Conservation (phyloP, 164 flowering plant species). For the Stephania japonica region DNA sequence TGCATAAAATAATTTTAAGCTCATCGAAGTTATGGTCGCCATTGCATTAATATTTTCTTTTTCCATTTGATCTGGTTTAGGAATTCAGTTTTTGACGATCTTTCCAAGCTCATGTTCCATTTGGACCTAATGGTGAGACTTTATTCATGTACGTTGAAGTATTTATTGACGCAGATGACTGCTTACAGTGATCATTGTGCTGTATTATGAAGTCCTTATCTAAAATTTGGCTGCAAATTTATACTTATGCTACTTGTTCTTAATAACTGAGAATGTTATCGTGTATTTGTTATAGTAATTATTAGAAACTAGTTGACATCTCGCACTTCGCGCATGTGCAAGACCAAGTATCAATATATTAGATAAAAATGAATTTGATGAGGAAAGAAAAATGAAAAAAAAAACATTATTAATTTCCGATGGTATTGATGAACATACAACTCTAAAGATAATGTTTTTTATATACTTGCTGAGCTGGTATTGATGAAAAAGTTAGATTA, state of each 20-base stretch:
- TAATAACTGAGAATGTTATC: background rate
- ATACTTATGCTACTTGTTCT: background rate
- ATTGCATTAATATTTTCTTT: background rate
- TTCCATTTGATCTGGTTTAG: background rate
- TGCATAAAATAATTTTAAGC: background rate
- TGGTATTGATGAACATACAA: too few species aligned
- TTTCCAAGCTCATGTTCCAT: constrained; percentile 52
- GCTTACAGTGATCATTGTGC: background rate
- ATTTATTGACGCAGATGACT: background rate
- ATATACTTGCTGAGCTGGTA: too few species aligned
- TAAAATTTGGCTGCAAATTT: background rate
- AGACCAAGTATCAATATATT: too few species aligned
- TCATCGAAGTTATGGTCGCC: background rate
- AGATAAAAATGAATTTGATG: too few species aligned
- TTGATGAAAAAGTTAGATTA: too few species aligned
- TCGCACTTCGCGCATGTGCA: too few species aligned
- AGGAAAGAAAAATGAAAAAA: too few species aligned
- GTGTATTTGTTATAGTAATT: background rate
- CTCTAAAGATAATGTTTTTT: too few species aligned
- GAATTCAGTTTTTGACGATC: constrained; percentile 41
- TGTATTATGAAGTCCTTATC: background rate
- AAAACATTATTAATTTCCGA: too few species aligned
- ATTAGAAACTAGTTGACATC: background rate
- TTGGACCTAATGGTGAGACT: constrained; percentile 51
- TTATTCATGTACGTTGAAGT: background rate